Percentiles rank a stretch among this genome's conserved stretches.
These are phyloP conservation scores for Ceriops tagal DNA, from an alignment of 345 rosid species.

Conservation along the genomic window DNA sequence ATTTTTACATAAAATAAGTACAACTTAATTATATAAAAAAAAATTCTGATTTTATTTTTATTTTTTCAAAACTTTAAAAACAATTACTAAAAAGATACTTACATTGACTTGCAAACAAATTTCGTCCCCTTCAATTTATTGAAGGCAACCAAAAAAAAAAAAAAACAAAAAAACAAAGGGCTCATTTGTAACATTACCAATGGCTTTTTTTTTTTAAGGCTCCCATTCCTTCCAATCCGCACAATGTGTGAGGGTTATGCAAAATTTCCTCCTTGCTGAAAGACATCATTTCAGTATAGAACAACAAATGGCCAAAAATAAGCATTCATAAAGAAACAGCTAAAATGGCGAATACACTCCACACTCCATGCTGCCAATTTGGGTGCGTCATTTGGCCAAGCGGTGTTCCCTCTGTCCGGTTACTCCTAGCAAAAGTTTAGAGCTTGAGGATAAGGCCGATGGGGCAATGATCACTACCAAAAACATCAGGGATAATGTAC, in stretches of 20 bases:
- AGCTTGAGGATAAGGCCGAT: constrained; percentile 69
- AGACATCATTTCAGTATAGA: background rate
- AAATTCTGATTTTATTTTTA: too few species aligned
- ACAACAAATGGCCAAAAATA: background rate
- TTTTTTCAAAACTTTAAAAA: too few species aligned
- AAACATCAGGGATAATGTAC: constrained; percentile 75
- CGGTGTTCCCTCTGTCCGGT: background rate
- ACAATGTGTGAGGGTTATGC: background rate
- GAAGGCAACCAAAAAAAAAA: too few species aligned
- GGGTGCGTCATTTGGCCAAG: background rate
- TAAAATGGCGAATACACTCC: too few species aligned
- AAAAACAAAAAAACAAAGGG: too few species aligned
- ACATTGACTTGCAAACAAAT: too few species aligned
- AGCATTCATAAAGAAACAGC: too few species aligned
- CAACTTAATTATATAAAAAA: too few species aligned
- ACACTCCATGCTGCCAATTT: background rate
- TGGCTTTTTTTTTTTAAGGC: background rate
- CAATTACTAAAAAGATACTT: too few species aligned
- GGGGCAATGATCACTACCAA: constrained; percentile 91
- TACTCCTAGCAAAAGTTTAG: constrained; percentile 31
- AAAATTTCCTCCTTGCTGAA: background rate
- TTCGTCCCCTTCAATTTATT: too few species aligned
- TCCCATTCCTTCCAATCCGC: background rate
- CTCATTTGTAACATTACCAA: too few species aligned
- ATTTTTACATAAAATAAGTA: too few species aligned